Evolutionary conservation across 2,329 filamentous ascomycete genomes (phyloP).

Genomic region (Aspergillus versicolor): DNA sequence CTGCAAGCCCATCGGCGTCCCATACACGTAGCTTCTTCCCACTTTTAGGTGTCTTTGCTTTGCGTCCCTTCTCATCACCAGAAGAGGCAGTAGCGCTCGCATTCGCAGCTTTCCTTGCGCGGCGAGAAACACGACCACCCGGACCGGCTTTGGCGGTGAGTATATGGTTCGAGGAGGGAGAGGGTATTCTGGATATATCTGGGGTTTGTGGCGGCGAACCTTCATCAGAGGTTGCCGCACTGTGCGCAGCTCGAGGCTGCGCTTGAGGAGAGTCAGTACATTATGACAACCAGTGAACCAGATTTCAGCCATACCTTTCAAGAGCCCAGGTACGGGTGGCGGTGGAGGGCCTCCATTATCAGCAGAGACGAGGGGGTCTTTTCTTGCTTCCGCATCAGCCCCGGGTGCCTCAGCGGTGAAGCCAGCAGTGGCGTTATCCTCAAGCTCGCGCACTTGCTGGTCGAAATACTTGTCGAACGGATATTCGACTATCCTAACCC

Average conservation of each 20-base stretch:
- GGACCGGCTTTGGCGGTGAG: conserved; percentile 73
- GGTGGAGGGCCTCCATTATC: conserved; percentile 51
- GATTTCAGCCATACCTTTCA: conserved; percentile 41
- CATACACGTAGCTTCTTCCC: conserved; percentile 87
- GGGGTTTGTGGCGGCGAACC: conserved; percentile 70
- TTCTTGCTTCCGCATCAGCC: conserved; percentile 43
- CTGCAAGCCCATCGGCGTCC: conserved; percentile 84
- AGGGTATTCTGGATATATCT: conserved; percentile 74
- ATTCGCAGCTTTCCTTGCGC: conserved; percentile 69
- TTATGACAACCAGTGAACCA: neutral
- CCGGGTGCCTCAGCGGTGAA: conserved; percentile 48
- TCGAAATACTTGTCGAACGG: conserved; percentile 93
- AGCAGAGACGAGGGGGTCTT: conserved; percentile 49
- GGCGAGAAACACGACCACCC: conserved; percentile 73
- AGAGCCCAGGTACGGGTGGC: conserved; percentile 53
- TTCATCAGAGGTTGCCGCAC: conserved; percentile 58
- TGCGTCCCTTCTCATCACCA: conserved; percentile 75
- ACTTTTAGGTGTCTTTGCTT: conserved; percentile 51
- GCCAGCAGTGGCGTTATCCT: conserved; percentile 39
- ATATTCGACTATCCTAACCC: conserved; percentile 77
- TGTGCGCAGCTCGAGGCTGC: conserved; percentile 46
- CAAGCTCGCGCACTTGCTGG: conserved; percentile 79
- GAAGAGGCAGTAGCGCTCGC: conserved; percentile 61
- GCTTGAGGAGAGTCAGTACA: conserved; percentile 32
- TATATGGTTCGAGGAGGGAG: conserved; percentile 66